A percentile compares a stretch with the other conserved stretches of the same genome.
Conservation (phyloP, 1,284 basidiomycete genomes). For the Malassezia pachydermatis region DNA sequence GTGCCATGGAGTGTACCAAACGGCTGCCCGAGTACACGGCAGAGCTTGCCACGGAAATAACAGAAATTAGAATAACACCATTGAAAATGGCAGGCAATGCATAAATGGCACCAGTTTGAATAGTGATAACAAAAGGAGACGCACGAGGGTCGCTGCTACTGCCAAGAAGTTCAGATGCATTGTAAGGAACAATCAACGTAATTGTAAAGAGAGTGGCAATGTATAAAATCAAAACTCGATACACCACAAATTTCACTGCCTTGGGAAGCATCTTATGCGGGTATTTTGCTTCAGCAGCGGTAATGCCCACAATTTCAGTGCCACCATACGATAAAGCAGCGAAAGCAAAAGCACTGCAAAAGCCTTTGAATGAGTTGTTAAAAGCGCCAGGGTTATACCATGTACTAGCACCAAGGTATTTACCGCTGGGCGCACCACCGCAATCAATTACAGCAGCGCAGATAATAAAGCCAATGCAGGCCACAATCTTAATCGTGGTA, state of each 20-base stretch:
- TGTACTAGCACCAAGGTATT: slow-evolving; percentile 2
- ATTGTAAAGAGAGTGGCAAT: slow-evolving; percentile 53
- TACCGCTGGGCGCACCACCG: slow-evolving; percentile 30
- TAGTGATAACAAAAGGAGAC: slow-evolving; percentile 53
- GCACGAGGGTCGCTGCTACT: slow-evolving; percentile 47
- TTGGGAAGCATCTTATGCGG: slow-evolving; percentile 45
- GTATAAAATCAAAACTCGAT: slow-evolving; percentile 51
- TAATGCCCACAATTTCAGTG: slow-evolving; percentile 76
- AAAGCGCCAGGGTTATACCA: slow-evolving; percentile 12
- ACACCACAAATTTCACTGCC: slow-evolving; percentile 34
- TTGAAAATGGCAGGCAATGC: slow-evolving; percentile 52
- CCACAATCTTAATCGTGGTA: slow-evolving; percentile 43
- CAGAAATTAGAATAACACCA: slow-evolving; percentile 49
- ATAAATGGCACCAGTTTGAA: slow-evolving; percentile 48
- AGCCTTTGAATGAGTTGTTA: slow-evolving; percentile 26
- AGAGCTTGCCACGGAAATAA: slow-evolving; percentile 49
- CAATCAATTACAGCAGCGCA: slow-evolving; percentile 37
- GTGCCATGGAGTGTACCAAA: slow-evolving; percentile 44
- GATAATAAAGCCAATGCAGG: slow-evolving; percentile 42
- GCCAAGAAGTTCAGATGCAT: slow-evolving; percentile 25
- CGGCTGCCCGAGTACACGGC: slow-evolving; percentile 49
- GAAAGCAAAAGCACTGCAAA: slow-evolving; percentile 46
- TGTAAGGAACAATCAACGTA: slow-evolving; percentile 13
- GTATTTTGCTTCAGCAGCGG: slow-evolving; percentile 58
- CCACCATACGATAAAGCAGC: slow-evolving; percentile 73